Conservation (phyloP, 495 filamentous ascomycete species). For the Articulospora tetracladia region DNA sequence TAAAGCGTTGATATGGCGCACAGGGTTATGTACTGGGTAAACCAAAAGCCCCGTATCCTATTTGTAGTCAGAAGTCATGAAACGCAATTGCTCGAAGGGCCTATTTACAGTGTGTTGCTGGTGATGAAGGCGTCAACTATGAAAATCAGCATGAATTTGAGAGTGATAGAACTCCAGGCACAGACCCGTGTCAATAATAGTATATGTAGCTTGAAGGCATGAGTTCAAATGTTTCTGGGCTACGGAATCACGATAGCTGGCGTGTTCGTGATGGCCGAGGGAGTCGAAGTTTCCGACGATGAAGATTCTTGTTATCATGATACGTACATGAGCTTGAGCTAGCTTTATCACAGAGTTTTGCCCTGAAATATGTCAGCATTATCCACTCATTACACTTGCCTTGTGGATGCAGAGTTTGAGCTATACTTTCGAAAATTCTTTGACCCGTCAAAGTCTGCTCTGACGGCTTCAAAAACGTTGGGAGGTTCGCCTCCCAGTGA, state of each 20-base stretch:
- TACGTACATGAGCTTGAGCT: neutral
- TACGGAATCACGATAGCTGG: neutral
- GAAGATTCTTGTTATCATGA: neutral
- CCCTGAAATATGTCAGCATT: neutral
- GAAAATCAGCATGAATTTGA: neutral
- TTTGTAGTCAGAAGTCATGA: conserved; percentile 25
- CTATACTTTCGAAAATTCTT: no score
- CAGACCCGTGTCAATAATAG: no score
- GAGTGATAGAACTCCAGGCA: conserved; percentile 47
- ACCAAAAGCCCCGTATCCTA: conserved; percentile 23
- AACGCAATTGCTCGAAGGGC: neutral
- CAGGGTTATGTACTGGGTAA: conserved; percentile 51
- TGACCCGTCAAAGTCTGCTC: no score
- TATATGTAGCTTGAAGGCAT: no score
- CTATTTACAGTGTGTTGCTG: neutral
- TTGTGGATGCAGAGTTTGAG: no score
- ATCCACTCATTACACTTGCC: no score
- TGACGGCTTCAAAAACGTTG: no score
- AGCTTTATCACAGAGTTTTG: neutral
- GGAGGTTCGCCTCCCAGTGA: no score
- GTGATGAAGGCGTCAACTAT: conserved; percentile 29
- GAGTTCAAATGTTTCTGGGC: no score
- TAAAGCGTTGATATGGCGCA: conserved; percentile 52
- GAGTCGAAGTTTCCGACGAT: neutral
- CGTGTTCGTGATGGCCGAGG: neutral